Conservation (phyloP, 2,329 filamentous ascomycete genomes). For the Macrophomina pseudophaseolina region DNA sequence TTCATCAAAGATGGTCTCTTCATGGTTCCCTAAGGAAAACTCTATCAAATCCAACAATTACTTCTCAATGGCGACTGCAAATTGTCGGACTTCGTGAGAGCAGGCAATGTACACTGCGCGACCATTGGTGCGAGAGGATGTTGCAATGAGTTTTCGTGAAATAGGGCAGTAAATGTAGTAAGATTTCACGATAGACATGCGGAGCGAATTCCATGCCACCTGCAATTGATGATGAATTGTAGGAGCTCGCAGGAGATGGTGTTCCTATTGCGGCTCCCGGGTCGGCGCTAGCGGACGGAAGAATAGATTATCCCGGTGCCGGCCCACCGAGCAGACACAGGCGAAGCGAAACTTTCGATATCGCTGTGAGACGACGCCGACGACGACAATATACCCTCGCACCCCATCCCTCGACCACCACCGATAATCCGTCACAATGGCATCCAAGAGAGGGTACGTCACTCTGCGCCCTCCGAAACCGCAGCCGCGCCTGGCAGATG, state of each 20-base stretch:
- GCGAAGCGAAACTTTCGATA: constrained; percentile 26
- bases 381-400: constrained; percentile 27
- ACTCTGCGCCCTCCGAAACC: not conserved
- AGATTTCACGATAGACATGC: no score
- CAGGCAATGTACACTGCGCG: no score
- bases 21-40: not conserved
- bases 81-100: no score
- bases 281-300: constrained; percentile 13
- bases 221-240: no score
- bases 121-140: no score
- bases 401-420: constrained; percentile 36
- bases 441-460: constrained; percentile 47
- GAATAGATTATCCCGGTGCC: constrained; percentile 4
- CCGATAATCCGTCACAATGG: constrained; percentile 45
- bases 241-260: not conserved
- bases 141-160: no score
- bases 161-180: no score
- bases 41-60: no score
- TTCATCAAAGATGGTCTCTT: not conserved
- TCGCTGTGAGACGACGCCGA: constrained; percentile 24
- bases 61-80: no score
- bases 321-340: constrained; percentile 23
- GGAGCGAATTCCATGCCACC: no score
- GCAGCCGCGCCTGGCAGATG: not conserved
- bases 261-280: not conserved